A percentile compares a stretch with the other conserved stretches of the same genome.
phyloP scores from a whole-genome alignment of 805 yeast species.

The Kuraishia floccosa region DNA sequence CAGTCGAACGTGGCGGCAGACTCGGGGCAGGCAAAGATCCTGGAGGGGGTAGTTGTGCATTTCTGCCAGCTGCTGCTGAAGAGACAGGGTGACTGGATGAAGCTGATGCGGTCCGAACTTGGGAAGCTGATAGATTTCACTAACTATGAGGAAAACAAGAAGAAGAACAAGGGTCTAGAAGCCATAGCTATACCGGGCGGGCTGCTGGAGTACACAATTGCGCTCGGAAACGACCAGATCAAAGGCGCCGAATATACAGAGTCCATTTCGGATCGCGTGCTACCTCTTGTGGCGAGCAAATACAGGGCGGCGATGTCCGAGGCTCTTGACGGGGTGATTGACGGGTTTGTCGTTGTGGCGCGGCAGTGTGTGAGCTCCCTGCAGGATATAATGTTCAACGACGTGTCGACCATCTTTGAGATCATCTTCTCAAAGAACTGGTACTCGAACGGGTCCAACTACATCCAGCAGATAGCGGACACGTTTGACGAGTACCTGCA shows the following conservation, averaged over 20 bases:
- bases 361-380: constrained; percentile 47
- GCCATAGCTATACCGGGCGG: constrained; percentile 37
- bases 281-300: constrained; percentile 52
- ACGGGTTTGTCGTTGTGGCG: constrained; percentile 70
- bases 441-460: constrained; percentile 46
- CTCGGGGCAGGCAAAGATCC: constrained; percentile 68
- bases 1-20: constrained; percentile 84
- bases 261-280: constrained; percentile 54
- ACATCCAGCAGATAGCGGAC: constrained; percentile 52
- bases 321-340: constrained; percentile 53
- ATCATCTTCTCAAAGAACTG: constrained; percentile 58
- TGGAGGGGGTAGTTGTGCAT: constrained; percentile 67
- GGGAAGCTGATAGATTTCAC: constrained; percentile 12
- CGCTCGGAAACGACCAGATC: constrained; percentile 78
- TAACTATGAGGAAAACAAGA: constrained; percentile 9
- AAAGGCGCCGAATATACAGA: constrained; percentile 60
- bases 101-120: constrained; percentile 43
- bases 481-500: constrained; percentile 67
- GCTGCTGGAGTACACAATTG: constrained; percentile 67
- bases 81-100: constrained; percentile 55
- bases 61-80: constrained; percentile 50
- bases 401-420: constrained; percentile 50
- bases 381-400: constrained; percentile 57
- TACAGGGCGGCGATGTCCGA: constrained; percentile 50
- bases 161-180: constrained; percentile 17